A percentile compares a stretch with the other conserved stretches of the same genome.
phyloP scores from a whole-genome alignment of 768 basidiomycete species.

The Tylopilus felleus region DNA sequence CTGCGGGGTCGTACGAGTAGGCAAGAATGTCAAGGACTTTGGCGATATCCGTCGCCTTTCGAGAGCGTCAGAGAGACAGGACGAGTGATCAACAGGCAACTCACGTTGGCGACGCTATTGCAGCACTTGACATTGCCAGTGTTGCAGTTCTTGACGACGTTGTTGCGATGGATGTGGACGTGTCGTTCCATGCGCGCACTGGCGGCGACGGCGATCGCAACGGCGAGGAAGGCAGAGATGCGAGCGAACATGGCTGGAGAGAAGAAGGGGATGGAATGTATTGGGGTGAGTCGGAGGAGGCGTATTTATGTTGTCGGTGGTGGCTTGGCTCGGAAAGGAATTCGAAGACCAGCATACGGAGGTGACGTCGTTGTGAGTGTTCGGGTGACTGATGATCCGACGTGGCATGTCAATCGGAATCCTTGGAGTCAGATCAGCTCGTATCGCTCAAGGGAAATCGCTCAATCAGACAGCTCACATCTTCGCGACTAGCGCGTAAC shows the following conservation, averaged over 20 bases:
- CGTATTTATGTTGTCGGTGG: constrained; percentile 23
- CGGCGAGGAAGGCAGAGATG: constrained; percentile 16
- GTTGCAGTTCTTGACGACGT: constrained; percentile 10
- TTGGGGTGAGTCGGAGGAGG: not conserved
- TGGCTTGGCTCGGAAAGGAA: constrained; percentile 13
- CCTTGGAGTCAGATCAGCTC: not conserved
- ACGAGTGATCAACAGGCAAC: constrained; percentile 1
- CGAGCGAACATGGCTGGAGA: constrained; percentile 21
- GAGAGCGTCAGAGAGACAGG: not conserved
- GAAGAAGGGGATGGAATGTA: not conserved
- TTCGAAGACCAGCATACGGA: not conserved
- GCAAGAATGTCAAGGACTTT: constrained; percentile 1
- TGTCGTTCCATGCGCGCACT: constrained; percentile 26
- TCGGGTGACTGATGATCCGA: not conserved
- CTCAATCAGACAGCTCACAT: not conserved
- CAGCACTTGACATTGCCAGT: constrained; percentile 22
- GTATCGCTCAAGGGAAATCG: too few relatives aligned
- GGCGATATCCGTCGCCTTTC: constrained; percentile 13
- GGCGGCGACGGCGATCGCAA: constrained; percentile 16
- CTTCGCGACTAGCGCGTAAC: not conserved
- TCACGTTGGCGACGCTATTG: constrained; percentile 16
- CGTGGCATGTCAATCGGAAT: constrained; percentile 10
- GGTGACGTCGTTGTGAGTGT: constrained; percentile 13
- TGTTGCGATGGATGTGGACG: not conserved
- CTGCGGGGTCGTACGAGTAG: constrained; percentile 14